A percentile compares a stretch with the other conserved stretches of the same genome.
Evolutionary conservation across 495 filamentous ascomycete genomes (phyloP).

Genomic region (Astrothelium subdiscretum): DNA sequence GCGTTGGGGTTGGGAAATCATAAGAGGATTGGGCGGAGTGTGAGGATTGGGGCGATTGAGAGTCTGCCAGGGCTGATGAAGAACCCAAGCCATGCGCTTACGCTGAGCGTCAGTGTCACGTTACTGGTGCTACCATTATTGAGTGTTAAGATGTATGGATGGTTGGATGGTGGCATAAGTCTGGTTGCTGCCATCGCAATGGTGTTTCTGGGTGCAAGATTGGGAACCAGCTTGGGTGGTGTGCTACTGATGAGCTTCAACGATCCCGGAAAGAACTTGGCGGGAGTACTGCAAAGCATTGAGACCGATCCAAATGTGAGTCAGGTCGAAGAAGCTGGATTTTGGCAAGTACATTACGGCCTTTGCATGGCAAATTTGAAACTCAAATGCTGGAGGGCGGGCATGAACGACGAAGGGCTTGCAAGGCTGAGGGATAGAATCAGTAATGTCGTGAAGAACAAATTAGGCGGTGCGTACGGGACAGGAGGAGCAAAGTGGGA

Average conservation of each 20-base stretch:
- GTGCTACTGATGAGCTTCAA: conserved; percentile 93
- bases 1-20: conserved; percentile 86
- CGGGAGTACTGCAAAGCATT: conserved; percentile 71
- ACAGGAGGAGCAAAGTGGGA: conserved; percentile 80
- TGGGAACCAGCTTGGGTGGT: conserved; percentile 72
- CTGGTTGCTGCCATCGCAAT: conserved; percentile 69
- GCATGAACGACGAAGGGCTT: conserved; percentile 49
- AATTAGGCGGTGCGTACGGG: conserved; percentile 80
- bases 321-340: conserved; percentile 74
- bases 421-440: conserved; percentile 60
- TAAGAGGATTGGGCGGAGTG: conserved; percentile 75
- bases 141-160: conserved; percentile 57
- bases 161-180: conserved; percentile 74
- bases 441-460: conserved; percentile 66
- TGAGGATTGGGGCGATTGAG: conserved; percentile 72
- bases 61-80: conserved; percentile 68
- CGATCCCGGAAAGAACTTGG: conserved; percentile 42
- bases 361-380: conserved; percentile 92
- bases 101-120: conserved; percentile 67
- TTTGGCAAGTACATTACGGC: conserved; percentile 98
- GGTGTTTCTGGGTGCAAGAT: conserved; percentile 70
- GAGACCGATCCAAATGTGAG: conserved; percentile 64
- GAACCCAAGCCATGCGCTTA: conserved; percentile 91
- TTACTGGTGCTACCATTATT: conserved; percentile 78
- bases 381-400: conserved; percentile 41